Evolutionary conservation across 176 grass and related monocot genomes (phyloP).

Genomic region (Ensete ventricosum): DNA sequence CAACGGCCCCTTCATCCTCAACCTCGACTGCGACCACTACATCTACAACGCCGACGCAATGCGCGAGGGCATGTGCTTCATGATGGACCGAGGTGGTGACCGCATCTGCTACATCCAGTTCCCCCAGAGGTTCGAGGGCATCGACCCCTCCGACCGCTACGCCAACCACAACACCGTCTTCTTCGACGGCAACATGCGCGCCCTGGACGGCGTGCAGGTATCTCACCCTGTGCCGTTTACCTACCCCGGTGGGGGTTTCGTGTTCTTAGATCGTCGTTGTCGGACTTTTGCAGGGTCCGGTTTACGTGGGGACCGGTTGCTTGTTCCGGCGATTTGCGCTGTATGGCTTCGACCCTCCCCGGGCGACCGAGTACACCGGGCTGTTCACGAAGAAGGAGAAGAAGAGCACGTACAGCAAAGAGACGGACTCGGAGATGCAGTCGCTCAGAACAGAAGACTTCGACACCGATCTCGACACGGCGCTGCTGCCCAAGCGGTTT

Average conservation of each 20-base stretch:
- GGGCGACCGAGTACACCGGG: slow-evolving; percentile 59
- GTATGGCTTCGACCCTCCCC: slow-evolving; percentile 89
- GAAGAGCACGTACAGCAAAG: slow-evolving; percentile 42
- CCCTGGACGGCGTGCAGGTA: slow-evolving; percentile 74
- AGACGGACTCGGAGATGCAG: slow-evolving; percentile 44
- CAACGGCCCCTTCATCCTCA: slow-evolving; percentile 96
- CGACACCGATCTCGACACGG: slow-evolving; percentile 52
- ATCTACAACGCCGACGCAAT: slow-evolving; percentile 73
- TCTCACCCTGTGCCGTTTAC: too few species aligned
- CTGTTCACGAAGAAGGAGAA: slow-evolving; percentile 63
- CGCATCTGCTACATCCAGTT: slow-evolving; percentile 88
- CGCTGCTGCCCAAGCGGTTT: slow-evolving; percentile 58
- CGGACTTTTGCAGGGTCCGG: slow-evolving; percentile 38
- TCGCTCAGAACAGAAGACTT: slow-evolving; percentile 62
- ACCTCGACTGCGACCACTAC: slow-evolving; percentile 97
- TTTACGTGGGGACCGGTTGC: slow-evolving; percentile 93
- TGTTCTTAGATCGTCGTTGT: too few species aligned
- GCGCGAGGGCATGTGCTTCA: slow-evolving; percentile 93
- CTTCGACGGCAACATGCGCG: slow-evolving; percentile 99
- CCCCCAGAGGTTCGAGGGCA: slow-evolving; percentile 86
- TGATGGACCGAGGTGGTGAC: slow-evolving; percentile 82
- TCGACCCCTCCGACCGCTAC: slow-evolving; percentile 90
- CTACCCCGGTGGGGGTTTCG: too few species aligned
- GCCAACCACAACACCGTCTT: slow-evolving; percentile 99
- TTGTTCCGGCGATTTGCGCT: slow-evolving; percentile 87